Conservation (phyloP, 371 early-diverging fungal species). For the Lichtheimia hyalospora region DNA sequence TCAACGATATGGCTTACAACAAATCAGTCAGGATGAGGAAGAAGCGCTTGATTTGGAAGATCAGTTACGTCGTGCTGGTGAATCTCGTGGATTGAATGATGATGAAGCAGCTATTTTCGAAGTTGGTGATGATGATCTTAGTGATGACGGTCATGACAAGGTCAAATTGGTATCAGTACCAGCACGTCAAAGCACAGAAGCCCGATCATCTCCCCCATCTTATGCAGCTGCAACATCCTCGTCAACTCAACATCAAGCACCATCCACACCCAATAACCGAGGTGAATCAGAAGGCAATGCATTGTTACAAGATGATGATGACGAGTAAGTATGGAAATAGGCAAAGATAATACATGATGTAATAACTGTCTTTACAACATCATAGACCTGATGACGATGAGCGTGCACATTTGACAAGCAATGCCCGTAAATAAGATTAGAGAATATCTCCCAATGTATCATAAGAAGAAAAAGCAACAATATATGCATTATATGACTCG, state of each 20-base stretch:
- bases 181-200: too few species aligned
- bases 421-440: conserved; percentile 27
- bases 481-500: not conserved
- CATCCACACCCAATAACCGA: conserved; percentile 9
- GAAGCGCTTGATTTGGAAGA: conserved; percentile 60
- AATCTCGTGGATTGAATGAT: conserved; percentile 22
- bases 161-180: conserved; percentile 17
- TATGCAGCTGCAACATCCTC: not conserved
- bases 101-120: conserved; percentile 66
- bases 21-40: conserved; percentile 58
- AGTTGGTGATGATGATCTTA: conserved; percentile 60
- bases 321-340: conserved; percentile 26
- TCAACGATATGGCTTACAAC: conserved; percentile 70
- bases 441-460: not conserved
- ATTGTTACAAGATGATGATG: conserved; percentile 9
- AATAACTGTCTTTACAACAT: not conserved
- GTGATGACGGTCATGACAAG: conserved; percentile 46
- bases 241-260: not conserved
- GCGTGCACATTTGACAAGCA: conserved; percentile 31
- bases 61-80: conserved; percentile 47
- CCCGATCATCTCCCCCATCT: too few species aligned
- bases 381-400: conserved; percentile 37
- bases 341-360: too few species aligned
- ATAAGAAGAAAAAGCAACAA: not conserved
- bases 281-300: too few species aligned